phyloP scores from a whole-genome alignment of 176 grass and related monocot genomes.

The Carex parvula region DNA sequence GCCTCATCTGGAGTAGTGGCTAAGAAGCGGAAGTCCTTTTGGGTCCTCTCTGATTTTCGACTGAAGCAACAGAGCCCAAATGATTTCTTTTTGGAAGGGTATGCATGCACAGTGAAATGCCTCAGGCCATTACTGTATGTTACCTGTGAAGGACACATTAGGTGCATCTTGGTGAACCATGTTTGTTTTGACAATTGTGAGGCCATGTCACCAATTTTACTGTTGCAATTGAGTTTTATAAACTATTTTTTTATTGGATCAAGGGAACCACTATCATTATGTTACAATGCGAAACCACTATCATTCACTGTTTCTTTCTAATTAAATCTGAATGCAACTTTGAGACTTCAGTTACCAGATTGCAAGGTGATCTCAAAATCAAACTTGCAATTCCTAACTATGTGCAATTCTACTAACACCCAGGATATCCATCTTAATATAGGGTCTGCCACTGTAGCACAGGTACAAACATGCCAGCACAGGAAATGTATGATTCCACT shows the following conservation, averaged over 20 bases:
- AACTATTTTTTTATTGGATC: background rate
- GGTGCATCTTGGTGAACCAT: background rate
- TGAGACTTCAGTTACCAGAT: background rate
- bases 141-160: slow-evolving; percentile 40
- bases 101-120: slow-evolving; percentile 81
- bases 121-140: slow-evolving; percentile 62
- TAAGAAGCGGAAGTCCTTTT: slow-evolving; percentile 77
- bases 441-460: background rate
- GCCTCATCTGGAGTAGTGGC: slow-evolving; percentile 68
- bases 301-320: background rate
- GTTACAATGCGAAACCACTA: background rate
- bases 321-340: background rate
- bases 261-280: background rate
- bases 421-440: background rate
- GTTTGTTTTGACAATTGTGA: background rate
- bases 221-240: background rate
- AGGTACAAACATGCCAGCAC: background rate
- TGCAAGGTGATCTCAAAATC: background rate
- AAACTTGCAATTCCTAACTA: background rate
- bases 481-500: background rate
- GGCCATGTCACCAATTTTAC: background rate
- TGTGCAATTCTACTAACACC: background rate
- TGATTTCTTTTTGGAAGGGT: slow-evolving; percentile 58
- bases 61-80: slow-evolving; percentile 59
- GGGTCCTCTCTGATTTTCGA: slow-evolving; percentile 53